A percentile compares a stretch with the other conserved stretches of the same genome.
Conservation (phyloP, 1,139 yeast genomes). For the Blastobotrys niveus region DNA sequence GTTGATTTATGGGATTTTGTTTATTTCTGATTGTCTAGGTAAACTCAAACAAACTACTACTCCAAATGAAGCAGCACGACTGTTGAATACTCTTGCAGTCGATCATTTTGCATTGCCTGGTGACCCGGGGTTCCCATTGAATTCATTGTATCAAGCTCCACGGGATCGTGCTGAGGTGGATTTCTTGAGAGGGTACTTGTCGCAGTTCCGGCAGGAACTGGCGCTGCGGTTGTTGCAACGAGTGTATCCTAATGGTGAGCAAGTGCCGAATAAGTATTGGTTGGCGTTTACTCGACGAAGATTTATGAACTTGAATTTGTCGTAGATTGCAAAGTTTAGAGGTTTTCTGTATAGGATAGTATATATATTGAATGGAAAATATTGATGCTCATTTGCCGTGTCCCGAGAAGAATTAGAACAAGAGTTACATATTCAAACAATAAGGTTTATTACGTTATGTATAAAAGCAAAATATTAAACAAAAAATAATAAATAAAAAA, state of each 20-base stretch:
- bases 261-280: conserved; percentile 63
- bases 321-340: conserved; percentile 11
- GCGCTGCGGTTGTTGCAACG: conserved; percentile 72
- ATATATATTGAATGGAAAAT: no score
- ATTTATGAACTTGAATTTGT: conserved; percentile 79
- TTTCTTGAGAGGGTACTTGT: conserved; percentile 69
- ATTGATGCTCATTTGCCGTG: conserved; percentile 1
- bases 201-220: conserved; percentile 92
- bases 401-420: no score
- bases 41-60: conserved; percentile 41
- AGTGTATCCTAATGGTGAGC: conserved; percentile 48
- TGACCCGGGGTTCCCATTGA: conserved; percentile 88
- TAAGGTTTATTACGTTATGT: background rate
- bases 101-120: conserved; percentile 93
- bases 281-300: conserved; percentile 90
- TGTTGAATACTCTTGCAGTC: conserved; percentile 74
- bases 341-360: no score
- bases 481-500: background rate
- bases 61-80: conserved; percentile 60
- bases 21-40: conserved; percentile 76
- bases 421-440: no score
- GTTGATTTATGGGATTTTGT: conserved; percentile 92
- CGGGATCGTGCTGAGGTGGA: conserved; percentile 70
- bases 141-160: conserved; percentile 75
- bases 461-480: background rate